These are phyloP conservation scores for Hemisphaericaspora nanyangensis DNA, from an alignment of 805 yeast species.

Conservation along the genomic window DNA sequence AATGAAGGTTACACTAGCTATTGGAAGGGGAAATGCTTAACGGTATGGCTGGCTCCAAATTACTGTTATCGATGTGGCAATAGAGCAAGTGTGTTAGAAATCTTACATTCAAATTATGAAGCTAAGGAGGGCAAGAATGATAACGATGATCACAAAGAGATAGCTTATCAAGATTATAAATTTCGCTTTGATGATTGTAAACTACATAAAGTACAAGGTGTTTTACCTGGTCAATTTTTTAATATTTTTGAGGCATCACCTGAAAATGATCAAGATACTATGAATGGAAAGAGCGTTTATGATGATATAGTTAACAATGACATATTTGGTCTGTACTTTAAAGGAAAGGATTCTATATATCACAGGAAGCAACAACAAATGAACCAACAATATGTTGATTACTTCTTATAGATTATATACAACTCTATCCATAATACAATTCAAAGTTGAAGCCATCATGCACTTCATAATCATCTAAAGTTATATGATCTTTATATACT, in stretches of 20 bases:
- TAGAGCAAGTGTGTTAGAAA: slow-evolving; percentile 93
- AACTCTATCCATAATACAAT: slow-evolving; percentile 60
- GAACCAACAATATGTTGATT: slow-evolving; percentile 42
- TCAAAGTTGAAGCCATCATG: slow-evolving; percentile 88
- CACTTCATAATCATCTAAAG: slow-evolving; percentile 90
- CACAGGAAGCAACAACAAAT: slow-evolving; percentile 1
- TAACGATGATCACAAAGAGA: slow-evolving; percentile 1
- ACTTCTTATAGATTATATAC: slow-evolving; percentile 41
- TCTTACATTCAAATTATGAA: slow-evolving; percentile 48
- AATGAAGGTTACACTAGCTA: slow-evolving; percentile 93
- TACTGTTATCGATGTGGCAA: slow-evolving; percentile 97
- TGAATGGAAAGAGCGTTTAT: slow-evolving; percentile 38
- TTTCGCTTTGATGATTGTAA: slow-evolving; percentile 5
- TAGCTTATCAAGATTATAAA: slow-evolving; percentile 3
- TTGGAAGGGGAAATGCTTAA: slow-evolving; percentile 85
- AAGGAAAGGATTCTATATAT: background rate
- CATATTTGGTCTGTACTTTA: slow-evolving; percentile 2
- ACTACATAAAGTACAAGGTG: slow-evolving; percentile 17
- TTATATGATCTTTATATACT: slow-evolving; percentile 82
- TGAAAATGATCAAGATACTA: slow-evolving; percentile 67
- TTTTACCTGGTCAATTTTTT: slow-evolving; percentile 59
- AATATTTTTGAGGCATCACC: slow-evolving; percentile 98
- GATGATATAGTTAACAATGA: slow-evolving; percentile 20
- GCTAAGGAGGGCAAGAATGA: slow-evolving; percentile 10
- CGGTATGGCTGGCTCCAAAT: slow-evolving; percentile 99